Conservation (phyloP, 331 rosid genomes). For the Acacia concinna region DNA sequence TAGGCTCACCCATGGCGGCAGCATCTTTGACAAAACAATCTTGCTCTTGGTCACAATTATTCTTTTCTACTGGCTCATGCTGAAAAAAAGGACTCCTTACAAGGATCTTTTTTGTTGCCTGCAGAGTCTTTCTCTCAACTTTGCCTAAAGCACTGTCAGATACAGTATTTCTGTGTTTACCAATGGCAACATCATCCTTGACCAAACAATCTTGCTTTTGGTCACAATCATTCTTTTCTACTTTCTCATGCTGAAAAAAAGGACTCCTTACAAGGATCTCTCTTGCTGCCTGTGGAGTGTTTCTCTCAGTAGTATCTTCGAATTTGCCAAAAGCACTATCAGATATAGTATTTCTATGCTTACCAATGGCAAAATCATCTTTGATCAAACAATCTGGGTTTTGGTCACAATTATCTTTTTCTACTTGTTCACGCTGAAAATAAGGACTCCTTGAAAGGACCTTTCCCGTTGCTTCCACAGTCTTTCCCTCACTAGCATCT, state of each 20-base stretch:
- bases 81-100: constrained; percentile 74
- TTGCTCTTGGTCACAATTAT: constrained; percentile 40
- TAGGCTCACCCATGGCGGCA: constrained; percentile 25
- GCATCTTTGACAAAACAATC: constrained; percentile 28
- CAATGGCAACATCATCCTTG: constrained; percentile 33
- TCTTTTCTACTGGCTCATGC: constrained; percentile 48
- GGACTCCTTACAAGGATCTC: constrained; percentile 72
- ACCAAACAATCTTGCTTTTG: constrained; percentile 31
- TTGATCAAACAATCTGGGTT: constrained; percentile 31
- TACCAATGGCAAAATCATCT: constrained; percentile 32
- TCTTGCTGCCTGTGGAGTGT: constrained; percentile 49
- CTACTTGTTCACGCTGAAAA: constrained; percentile 57
- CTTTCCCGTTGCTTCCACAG: constrained; percentile 54
- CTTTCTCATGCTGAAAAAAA: constrained; percentile 58
- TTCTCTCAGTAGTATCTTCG: constrained; percentile 37
- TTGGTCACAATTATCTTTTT: constrained; percentile 38
- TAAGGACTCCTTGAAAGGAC: constrained; percentile 66
- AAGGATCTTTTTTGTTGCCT: constrained; percentile 54
- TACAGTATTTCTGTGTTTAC: constrained; percentile 30
- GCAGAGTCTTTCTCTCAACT: constrained; percentile 44
- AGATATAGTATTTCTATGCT: constrained; percentile 32
- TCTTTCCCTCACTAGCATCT: constrained; percentile 42
- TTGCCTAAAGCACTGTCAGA: constrained; percentile 36
- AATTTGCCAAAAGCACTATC: constrained; percentile 33
- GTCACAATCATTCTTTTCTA: constrained; percentile 39